Conservation (phyloP, 371 early-diverging fungal genomes). For the Lichtheimia ramosa region DNA sequence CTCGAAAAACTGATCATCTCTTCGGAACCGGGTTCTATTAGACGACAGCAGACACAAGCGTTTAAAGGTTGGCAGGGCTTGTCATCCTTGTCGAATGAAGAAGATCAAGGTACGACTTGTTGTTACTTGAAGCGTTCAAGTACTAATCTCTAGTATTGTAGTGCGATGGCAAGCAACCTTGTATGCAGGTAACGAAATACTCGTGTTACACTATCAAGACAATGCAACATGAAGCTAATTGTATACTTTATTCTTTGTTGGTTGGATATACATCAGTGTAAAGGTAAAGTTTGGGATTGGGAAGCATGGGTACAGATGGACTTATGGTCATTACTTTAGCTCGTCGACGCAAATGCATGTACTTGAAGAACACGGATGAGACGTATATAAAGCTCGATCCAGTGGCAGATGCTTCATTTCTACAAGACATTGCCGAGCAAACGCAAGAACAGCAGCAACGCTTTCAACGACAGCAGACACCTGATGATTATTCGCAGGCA, state of each 20-base stretch:
- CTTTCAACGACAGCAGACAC: not conserved
- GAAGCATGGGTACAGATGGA: not conserved
- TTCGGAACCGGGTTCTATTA: conserved; percentile 3
- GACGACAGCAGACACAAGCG: conserved; percentile 52
- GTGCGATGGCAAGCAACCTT: conserved; percentile 55
- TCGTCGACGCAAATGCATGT: conserved; percentile 47
- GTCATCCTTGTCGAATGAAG: conserved; percentile 52
- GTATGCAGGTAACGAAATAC: conserved; percentile 49
- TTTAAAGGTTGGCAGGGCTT: conserved; percentile 48
- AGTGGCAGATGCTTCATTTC: conserved; percentile 15
- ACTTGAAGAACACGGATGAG: conserved; percentile 48
- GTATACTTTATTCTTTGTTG: conserved; percentile 22
- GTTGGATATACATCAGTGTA: not conserved
- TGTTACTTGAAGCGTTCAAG: not conserved
- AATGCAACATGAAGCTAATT: conserved; percentile 6
- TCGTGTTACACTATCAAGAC: not conserved
- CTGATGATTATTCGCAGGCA: not conserved
- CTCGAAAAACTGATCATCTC: not conserved
- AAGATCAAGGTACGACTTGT: conserved; percentile 42
- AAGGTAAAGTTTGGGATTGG: not conserved
- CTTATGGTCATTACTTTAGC: conserved; percentile 21
- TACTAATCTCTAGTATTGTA: conserved; percentile 6
- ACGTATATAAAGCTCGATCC: conserved; percentile 48
- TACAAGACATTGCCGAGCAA: conserved; percentile 29
- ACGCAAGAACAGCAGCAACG: conserved; percentile 17